Percentiles rank a stretch among this genome's conserved stretches.
Conservation (phyloP, 805 yeast genomes). For the Ogataea glucozyma region DNA sequence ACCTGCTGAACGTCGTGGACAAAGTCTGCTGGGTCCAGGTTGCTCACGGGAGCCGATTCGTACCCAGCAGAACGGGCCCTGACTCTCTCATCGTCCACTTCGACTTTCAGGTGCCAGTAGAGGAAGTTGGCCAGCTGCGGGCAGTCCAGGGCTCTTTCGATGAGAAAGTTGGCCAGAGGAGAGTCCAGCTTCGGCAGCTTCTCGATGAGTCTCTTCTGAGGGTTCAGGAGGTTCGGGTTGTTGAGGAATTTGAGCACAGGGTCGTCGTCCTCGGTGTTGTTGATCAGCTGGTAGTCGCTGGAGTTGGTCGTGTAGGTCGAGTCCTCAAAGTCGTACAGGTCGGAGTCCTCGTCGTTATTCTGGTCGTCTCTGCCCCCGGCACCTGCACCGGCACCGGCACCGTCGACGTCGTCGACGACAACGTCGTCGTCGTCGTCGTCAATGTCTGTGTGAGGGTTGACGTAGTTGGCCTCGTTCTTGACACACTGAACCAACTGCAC, state of each 20-base stretch:
- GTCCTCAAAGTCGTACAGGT: conserved; percentile 26
- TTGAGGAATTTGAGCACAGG: conserved; percentile 29
- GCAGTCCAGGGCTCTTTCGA: conserved; percentile 67
- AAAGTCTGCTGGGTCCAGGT: conserved; percentile 17
- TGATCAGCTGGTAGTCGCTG: conserved; percentile 37
- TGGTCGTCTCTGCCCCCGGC: conserved; percentile 5
- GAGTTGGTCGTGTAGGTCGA: conserved; percentile 31
- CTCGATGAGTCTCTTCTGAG: conserved; percentile 14
- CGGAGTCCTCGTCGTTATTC: conserved; percentile 19
- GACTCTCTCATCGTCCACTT: conserved; percentile 62
- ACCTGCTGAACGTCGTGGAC: conserved; percentile 16
- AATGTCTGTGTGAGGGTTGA: conserved; percentile 25
- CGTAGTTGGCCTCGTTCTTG: conserved; percentile 60
- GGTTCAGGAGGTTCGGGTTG: conserved; percentile 23
- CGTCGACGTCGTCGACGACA: conserved; percentile 26
- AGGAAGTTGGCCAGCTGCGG: conserved; percentile 74
- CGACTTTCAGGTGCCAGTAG: conserved; percentile 91
- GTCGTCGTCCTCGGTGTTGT: conserved; percentile 27
- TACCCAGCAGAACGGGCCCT: conserved; percentile 20
- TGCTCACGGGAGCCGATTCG: conserved; percentile 1
- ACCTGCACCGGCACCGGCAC: conserved; percentile 4
- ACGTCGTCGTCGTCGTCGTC: conserved; percentile 29
- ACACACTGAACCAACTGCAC: conserved; percentile 91
- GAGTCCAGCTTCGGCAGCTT: conserved; percentile 40
- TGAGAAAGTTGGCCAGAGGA: conserved; percentile 72